Conservation (phyloP, 2,329 filamentous ascomycete species). For the Lecanicillium sp. region DNA sequence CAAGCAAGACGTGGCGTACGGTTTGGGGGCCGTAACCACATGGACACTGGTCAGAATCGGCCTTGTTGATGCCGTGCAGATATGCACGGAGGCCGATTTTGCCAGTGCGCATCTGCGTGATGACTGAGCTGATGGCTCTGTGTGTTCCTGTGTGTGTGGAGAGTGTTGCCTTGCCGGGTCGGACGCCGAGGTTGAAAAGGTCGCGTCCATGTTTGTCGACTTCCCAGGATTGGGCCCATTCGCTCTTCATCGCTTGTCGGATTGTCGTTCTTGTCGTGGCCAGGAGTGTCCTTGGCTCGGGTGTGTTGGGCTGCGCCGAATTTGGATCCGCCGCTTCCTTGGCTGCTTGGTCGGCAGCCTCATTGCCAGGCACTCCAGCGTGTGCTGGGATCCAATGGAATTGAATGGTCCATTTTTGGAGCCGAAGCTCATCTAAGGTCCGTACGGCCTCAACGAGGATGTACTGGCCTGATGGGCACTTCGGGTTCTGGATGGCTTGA, state of each 20-base stretch:
- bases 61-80: conserved; percentile 20
- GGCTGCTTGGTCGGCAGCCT: conserved; percentile 8
- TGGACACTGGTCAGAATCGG: conserved; percentile 18
- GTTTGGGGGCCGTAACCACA: conserved; percentile 18
- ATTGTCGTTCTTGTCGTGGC: conserved; percentile 12
- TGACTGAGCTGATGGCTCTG: conserved; percentile 17
- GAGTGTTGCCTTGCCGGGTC: conserved; percentile 9
- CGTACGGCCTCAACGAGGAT: conserved; percentile 3
- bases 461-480: conserved; percentile 5
- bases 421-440: conserved; percentile 1
- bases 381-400: conserved; percentile 4
- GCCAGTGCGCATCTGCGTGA: conserved; percentile 18
- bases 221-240: conserved; percentile 9
- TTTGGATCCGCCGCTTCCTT: conserved; percentile 31
- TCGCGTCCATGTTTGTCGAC: conserved; percentile 6
- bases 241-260: conserved; percentile 7
- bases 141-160: conserved; percentile 11
- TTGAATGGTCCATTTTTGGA: not conserved
- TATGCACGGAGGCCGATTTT: conserved; percentile 20
- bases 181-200: conserved; percentile 9
- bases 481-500: conserved; percentile 5
- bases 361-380: conserved; percentile 4
- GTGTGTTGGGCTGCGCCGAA: not conserved
- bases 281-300: conserved; percentile 6
- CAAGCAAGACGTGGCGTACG: conserved; percentile 20